Evolutionary conservation across 192 early-diverging fungal species (phyloP).

Genomic region (Coemansia sp.): DNA sequence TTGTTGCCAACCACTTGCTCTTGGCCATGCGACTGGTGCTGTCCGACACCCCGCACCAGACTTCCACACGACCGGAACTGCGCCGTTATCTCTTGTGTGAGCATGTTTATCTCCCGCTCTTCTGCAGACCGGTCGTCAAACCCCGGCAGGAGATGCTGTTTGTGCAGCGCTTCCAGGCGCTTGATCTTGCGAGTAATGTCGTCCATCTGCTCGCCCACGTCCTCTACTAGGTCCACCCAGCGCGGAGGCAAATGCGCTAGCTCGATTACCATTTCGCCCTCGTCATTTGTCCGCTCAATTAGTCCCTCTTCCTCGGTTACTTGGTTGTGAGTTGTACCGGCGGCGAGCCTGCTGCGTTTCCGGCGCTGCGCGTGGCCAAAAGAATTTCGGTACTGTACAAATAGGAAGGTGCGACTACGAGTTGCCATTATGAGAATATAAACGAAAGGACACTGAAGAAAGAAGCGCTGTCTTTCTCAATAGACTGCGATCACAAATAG

Average conservation of each 20-base stretch:
- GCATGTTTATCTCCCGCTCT: constrained; percentile 77
- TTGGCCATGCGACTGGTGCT: constrained; percentile 60
- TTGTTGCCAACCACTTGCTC: constrained; percentile 74
- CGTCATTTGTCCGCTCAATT: constrained; percentile 66
- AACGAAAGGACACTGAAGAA: not conserved
- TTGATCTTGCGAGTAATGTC: constrained; percentile 64
- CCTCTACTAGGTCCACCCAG: constrained; percentile 94
- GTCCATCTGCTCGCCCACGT: constrained; percentile 73
- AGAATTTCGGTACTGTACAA: constrained; percentile 91
- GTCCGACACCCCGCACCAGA: constrained; percentile 75
- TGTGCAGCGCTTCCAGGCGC: constrained; percentile 78
- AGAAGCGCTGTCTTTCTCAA: no score
- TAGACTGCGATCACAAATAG: not conserved
- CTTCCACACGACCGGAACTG: constrained; percentile 83
- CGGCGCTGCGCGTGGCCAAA: constrained; percentile 67
- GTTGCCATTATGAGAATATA: constrained; percentile 67
- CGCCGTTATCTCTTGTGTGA: constrained; percentile 86
- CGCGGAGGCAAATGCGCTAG: constrained; percentile 86
- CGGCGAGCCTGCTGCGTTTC: constrained; percentile 34
- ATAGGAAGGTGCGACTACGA: constrained; percentile 87
- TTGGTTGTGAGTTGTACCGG: constrained; percentile 18
- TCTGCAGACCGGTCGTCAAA: constrained; percentile 87
- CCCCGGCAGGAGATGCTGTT: constrained; percentile 87
- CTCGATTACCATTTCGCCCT: constrained; percentile 84
- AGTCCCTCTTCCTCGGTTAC: constrained; percentile 48